Evolutionary conservation across 805 yeast species (phyloP).

Genomic region (Cyberlindnera euphorbiiphila): DNA sequence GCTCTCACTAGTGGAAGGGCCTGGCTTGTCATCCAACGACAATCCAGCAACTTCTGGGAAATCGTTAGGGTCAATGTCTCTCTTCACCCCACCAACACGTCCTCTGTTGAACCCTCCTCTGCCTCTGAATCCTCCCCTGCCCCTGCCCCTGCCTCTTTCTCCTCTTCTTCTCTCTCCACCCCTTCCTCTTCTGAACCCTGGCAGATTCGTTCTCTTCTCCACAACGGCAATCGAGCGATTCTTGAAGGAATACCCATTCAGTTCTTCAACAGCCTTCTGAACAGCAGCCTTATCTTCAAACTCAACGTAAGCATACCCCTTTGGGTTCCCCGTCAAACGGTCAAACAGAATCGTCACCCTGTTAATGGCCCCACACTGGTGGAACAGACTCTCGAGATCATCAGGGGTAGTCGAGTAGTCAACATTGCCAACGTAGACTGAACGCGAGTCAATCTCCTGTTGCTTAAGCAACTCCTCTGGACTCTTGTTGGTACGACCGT

Average conservation of each 20-base stretch:
- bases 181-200: slow-evolving; percentile 37
- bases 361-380: slow-evolving; percentile 41
- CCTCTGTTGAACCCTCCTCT: slow-evolving; percentile 12
- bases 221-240: slow-evolving; percentile 46
- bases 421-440: slow-evolving; percentile 52
- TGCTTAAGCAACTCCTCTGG: slow-evolving; percentile 33
- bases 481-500: slow-evolving; percentile 16
- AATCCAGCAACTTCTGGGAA: neutral
- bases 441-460: slow-evolving; percentile 46
- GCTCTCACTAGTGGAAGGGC: too few species aligned
- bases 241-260: slow-evolving; percentile 40
- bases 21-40: neutral
- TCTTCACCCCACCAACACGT: slow-evolving; percentile 2
- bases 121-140: slow-evolving; percentile 24
- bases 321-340: slow-evolving; percentile 42
- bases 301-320: slow-evolving; percentile 64
- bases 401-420: slow-evolving; percentile 47
- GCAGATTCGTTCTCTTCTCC: slow-evolving; percentile 51
- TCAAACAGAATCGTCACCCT: slow-evolving; percentile 50
- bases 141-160: slow-evolving; percentile 24
- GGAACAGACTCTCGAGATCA: slow-evolving; percentile 45
- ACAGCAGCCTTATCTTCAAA: slow-evolving; percentile 43
- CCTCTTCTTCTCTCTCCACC: slow-evolving; percentile 19
- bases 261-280: slow-evolving; percentile 40
- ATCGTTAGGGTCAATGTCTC: slow-evolving; percentile 1